Base-by-base conservation (phyloP, 1,284 basidiomycete species). In the Cryptococcus maquisensis region DNA sequence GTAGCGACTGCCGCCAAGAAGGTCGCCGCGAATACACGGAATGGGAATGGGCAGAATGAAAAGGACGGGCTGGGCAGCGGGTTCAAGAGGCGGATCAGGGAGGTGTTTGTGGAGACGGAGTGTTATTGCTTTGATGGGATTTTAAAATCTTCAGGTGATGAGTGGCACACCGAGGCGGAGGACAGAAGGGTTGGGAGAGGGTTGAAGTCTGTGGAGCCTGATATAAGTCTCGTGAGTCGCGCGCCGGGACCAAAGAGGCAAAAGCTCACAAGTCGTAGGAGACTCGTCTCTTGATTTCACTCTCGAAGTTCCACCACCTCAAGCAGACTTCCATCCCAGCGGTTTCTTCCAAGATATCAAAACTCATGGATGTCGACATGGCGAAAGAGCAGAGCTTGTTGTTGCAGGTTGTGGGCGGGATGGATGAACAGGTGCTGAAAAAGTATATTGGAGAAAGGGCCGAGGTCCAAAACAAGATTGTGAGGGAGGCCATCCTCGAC, bases 41-140 rank as follows among this genome's bases (percentile, higher is more conserved):
- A 44, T 18, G 24, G 43, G 15, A 10, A 10, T 32, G 28, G 28
- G 28, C 38, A 41, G 9, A 54, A 57, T 20, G 68, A 65, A 15
- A 62, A 62, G 41, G 62, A 65, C 23, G 45, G 62, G 4, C 35
- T 79, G 3, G 61, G 75, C 0, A 28, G 59, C 10, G 68, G 66
- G 15, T 77, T 76, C 58, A 72, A 76, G 35, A 70, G 79, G 15
- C 89, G 88, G 77, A 87, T 98, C 67, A 87, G 86, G 21, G 88
- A 86, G 59, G 84, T 87, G 0, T 97, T 97, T 75, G 75, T 97
- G 46, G 93, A 98, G 68, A 84, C 86, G 1, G 70, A 96, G 28
- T 93, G 95, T 73, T 86, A 87, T 23, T 86, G 96, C 63, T 79
- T 98, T 45, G 92, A 98, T 64, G 95, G 95, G 0, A 79, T 98